Conservation (phyloP, 805 yeast genomes). For the Saccharomycopsis malanga region DNA sequence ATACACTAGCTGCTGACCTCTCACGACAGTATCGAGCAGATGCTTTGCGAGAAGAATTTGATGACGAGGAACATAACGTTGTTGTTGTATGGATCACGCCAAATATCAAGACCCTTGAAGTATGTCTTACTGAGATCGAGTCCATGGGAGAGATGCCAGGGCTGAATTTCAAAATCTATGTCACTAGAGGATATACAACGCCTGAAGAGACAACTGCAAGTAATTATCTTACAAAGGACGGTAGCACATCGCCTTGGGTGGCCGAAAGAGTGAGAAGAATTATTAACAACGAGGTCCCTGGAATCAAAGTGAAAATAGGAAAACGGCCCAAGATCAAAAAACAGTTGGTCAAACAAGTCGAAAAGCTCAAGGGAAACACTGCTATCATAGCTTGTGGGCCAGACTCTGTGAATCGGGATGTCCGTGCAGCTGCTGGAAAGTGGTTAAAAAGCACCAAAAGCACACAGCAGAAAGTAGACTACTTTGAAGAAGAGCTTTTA, state of each 20-base stretch:
- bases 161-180: conserved; percentile 10
- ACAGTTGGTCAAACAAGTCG: conserved; percentile 24
- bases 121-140: conserved; percentile 14
- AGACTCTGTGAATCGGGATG: conserved; percentile 28
- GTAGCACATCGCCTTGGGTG: neutral
- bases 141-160: neutral
- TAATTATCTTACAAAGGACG: neutral
- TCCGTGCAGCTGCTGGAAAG: conserved; percentile 28
- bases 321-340: conserved; percentile 22
- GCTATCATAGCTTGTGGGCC: conserved; percentile 36
- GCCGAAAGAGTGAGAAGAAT: neutral
- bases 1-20: conserved; percentile 38
- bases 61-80: conserved; percentile 7
- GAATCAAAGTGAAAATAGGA: conserved; percentile 8
- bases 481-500: conserved; percentile 33
- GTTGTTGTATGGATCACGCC: conserved; percentile 19
- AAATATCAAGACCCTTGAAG: conserved; percentile 14
- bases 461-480: conserved; percentile 28
- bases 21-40: conserved; percentile 19
- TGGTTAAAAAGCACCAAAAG: conserved; percentile 23
- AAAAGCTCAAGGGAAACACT: conserved; percentile 24
- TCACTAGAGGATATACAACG: conserved; percentile 6
- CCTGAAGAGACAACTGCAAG: too few relatives aligned
- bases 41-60: neutral
- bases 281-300: conserved; percentile 1